phyloP scores from a whole-genome alignment of 768 basidiomycete genomes.

The Rhizopogon salebrosus region DNA sequence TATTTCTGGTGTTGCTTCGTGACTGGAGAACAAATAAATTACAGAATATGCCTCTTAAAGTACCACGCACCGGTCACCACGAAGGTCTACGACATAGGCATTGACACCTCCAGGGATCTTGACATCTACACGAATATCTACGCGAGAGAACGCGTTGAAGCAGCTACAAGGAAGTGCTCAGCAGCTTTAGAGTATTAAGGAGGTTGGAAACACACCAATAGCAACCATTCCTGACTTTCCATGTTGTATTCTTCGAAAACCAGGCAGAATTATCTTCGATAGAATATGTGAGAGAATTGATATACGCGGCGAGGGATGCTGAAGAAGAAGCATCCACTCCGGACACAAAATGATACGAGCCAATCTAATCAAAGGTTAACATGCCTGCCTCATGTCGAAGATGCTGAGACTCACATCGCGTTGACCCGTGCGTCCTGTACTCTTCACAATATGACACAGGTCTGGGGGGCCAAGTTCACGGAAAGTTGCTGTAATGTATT shows the following conservation, averaged over 20 bases:
- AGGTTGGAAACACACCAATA: constrained; percentile 66
- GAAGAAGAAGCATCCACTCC: constrained; percentile 99
- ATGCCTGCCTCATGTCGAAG: background rate
- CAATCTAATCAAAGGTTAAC: constrained; percentile 48
- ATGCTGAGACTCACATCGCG: constrained; percentile 66
- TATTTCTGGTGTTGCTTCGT: constrained; percentile 84
- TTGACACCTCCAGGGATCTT: constrained; percentile 97
- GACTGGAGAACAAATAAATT: constrained; percentile 38
- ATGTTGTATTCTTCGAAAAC: constrained; percentile 80
- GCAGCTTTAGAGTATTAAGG: background rate
- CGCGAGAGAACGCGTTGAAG: constrained; percentile 96
- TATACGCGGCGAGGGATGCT: constrained; percentile 94
- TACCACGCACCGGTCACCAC: constrained; percentile 79
- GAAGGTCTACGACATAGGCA: constrained; percentile 88
- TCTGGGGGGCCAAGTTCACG: constrained; percentile 97
- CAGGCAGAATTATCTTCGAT: constrained; percentile 89
- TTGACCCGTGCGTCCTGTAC: constrained; percentile 73
- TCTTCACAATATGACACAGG: constrained; percentile 93
- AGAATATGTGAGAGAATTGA: constrained; percentile 95
- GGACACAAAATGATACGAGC: constrained; percentile 96
- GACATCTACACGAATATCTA: constrained; percentile 95
- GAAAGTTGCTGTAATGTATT: constrained; percentile 68
- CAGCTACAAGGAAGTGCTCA: constrained; percentile 44
- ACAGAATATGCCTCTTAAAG: background rate
- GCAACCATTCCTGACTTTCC: constrained; percentile 91